Percentiles rank a stretch among this genome's conserved stretches.
These are phyloP conservation scores for Zostera marina DNA, from an alignment of 116 monocot species.

Conservation along the genomic window DNA sequence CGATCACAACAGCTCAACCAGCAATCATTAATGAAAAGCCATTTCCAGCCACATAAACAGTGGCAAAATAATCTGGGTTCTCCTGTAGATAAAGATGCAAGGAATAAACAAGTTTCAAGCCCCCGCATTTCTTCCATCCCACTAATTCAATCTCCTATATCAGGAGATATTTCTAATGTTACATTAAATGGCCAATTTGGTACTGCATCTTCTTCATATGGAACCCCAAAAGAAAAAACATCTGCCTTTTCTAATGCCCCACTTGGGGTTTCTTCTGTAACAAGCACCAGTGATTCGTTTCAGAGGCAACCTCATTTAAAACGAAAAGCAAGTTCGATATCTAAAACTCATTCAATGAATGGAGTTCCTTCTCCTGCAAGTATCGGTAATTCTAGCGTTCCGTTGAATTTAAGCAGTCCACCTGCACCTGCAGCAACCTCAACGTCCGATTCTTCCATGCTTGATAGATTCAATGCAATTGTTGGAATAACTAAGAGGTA, in stretches of 20 bases:
- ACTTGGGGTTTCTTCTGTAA: slow-evolving; percentile 31
- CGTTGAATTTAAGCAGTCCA: slow-evolving; percentile 56
- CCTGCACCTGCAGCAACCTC: slow-evolving; percentile 42
- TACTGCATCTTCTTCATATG: slow-evolving; percentile 25
- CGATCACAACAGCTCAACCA: slow-evolving; percentile 25
- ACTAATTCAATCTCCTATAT: slow-evolving; percentile 69
- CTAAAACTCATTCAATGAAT: slow-evolving; percentile 51
- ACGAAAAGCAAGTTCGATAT: slow-evolving; percentile 57
- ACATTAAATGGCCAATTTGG: slow-evolving; percentile 57
- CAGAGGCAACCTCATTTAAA: slow-evolving; percentile 40
- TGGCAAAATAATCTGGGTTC: slow-evolving; percentile 24
- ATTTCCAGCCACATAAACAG: slow-evolving; percentile 16
- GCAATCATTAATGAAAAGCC: slow-evolving; percentile 23
- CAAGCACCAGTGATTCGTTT: slow-evolving; percentile 52
- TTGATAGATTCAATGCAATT: slow-evolving; percentile 70
- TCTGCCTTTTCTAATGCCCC: slow-evolving; percentile 36
- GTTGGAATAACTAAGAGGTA: slow-evolving; percentile 46
- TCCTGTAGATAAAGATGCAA: slow-evolving; percentile 34
- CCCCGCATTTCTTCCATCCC: slow-evolving; percentile 65
- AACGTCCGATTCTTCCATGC: slow-evolving; percentile 42
- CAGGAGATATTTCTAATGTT: slow-evolving; percentile 81
- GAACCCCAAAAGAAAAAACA: slow-evolving; percentile 55
- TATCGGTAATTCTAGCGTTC: slow-evolving; percentile 50
- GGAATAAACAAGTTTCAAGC: slow-evolving; percentile 45
- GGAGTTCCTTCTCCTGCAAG: slow-evolving; percentile 92